Conservation (phyloP, 1,284 basidiomycete genomes). For the Cutaneotrichosporon spelunceum region DNA sequence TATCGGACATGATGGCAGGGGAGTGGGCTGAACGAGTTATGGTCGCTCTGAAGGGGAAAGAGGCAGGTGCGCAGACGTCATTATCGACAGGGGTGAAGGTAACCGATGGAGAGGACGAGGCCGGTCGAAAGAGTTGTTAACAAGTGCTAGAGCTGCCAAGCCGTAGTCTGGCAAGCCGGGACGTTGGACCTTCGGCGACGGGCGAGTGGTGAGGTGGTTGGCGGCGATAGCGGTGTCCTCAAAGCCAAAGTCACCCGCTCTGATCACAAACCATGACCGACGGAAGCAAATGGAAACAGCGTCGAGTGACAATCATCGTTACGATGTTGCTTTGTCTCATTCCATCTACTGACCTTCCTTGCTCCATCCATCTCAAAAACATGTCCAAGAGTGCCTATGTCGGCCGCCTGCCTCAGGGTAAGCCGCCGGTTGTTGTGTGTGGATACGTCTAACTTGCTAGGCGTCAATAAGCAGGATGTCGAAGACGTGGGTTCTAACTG, state of each 20-base stretch:
- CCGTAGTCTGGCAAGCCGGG: too few species aligned
- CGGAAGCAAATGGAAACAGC: background rate
- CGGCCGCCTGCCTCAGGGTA: conserved; percentile 46
- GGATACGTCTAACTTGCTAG: conserved; percentile 17
- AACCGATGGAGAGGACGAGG: background rate
- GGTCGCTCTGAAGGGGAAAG: background rate
- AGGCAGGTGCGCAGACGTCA: background rate
- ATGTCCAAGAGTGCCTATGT: conserved; percentile 37
- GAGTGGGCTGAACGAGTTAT: background rate
- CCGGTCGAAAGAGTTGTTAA: background rate
- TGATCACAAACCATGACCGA: background rate
- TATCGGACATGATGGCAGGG: background rate
- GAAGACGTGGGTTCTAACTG: conserved; percentile 32
- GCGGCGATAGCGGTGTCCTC: too few species aligned
- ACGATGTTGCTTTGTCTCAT: background rate
- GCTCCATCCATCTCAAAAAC: conserved; percentile 7
- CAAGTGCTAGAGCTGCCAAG: too few species aligned
- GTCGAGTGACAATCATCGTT: background rate
- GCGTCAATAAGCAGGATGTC: conserved; percentile 36
- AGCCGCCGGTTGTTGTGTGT: conserved; percentile 12
- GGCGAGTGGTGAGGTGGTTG: background rate
- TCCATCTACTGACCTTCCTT: background rate
- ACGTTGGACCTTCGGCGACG: too few species aligned
- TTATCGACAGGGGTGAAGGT: background rate
- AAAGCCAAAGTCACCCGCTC: too few species aligned